Percentiles rank a stretch among this genome's conserved stretches.
phyloP scores from a whole-genome alignment of 179 eudicot species.

The Beta macrorhiza region DNA sequence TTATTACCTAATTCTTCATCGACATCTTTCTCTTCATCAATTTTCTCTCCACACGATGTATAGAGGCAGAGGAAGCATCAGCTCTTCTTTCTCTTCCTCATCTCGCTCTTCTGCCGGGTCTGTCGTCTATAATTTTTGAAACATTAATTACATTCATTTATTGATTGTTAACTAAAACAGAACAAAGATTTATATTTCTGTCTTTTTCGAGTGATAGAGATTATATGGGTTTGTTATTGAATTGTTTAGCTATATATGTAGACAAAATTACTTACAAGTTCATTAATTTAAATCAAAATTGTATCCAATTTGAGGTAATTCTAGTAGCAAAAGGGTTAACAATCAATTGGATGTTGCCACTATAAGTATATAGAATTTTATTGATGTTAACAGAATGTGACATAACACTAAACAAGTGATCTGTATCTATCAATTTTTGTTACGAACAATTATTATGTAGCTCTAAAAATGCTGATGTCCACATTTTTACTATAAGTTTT shows the following conservation, averaged over 20 bases:
- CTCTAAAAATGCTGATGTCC: not conserved
- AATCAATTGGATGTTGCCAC: not conserved
- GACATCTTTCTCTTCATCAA: not conserved
- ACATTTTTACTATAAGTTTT: not conserved
- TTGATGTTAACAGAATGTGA: not conserved
- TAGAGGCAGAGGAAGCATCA: not conserved
- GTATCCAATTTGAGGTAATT: too few species aligned
- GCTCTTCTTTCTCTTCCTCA: conserved; percentile 33
- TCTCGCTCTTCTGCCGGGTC: conserved; percentile 39
- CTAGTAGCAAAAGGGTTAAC: not conserved
- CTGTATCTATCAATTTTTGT: not conserved
- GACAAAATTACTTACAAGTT: too few species aligned
- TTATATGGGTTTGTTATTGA: not conserved
- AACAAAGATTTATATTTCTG: not conserved
- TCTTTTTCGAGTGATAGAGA: not conserved
- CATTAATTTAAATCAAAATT: too few species aligned
- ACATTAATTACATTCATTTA: not conserved
- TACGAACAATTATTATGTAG: too few species aligned
- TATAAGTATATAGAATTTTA: not conserved
- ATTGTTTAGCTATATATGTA: not conserved
- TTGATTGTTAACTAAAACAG: not conserved
- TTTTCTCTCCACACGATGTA: not conserved
- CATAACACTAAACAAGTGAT: not conserved
- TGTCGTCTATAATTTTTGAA: not conserved
- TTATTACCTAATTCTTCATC: not conserved